Base-by-base conservation (phyloP, 2,329 filamentous ascomycete genomes). In the Fusarium solani-melongenae region DNA sequence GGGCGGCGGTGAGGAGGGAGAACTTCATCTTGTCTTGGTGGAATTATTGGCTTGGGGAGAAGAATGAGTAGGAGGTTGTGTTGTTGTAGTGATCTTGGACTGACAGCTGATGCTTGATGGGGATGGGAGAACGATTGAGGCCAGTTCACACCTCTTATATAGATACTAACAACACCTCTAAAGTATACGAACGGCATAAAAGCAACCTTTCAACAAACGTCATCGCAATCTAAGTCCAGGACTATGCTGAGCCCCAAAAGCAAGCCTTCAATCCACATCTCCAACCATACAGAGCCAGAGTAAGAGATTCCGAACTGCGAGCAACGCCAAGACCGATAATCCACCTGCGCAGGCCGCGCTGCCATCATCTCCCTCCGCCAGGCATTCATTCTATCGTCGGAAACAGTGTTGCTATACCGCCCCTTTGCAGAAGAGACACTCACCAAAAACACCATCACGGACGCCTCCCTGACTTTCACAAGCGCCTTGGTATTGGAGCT, bases 21-120 rank as follows among this genome's bases (percentile, higher is more conserved):
- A 76, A 68, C 69, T 77, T 79, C 78, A 79, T 79, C 5, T 65
- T 76, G 63, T 34, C 56, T 64, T 59, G 24, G 15, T 6, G 15
- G 29, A 29, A 14, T 10, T 33, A 2, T 9, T 38, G 38, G 4
- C 17, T 51, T 27, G 27, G 14, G 27, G n/a, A n/a, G 24, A 29
- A 38, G 14, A 5, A 17, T 44, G 20, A 44, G 17, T 17, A 15
- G 24, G 27, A 59, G 22, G 31, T 20, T 41, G 17, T 49, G 38
- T 29, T 58, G 12, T 12, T 61, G 60, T 46, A 27, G 31, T 61
- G 53, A 33, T 41, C 27, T 20, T 39, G 27, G n/a, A 38, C 12
- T 51, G 53, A 9, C 24, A 57, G 33, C 31, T 62, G 62, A 61
- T 67, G 63, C n/a, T 60, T 27, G 63, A 39, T 62, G 53, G n/a